Evolutionary conservation across 2,329 filamentous ascomycete species (phyloP).

Genomic region (Niveomyces coronatus): DNA sequence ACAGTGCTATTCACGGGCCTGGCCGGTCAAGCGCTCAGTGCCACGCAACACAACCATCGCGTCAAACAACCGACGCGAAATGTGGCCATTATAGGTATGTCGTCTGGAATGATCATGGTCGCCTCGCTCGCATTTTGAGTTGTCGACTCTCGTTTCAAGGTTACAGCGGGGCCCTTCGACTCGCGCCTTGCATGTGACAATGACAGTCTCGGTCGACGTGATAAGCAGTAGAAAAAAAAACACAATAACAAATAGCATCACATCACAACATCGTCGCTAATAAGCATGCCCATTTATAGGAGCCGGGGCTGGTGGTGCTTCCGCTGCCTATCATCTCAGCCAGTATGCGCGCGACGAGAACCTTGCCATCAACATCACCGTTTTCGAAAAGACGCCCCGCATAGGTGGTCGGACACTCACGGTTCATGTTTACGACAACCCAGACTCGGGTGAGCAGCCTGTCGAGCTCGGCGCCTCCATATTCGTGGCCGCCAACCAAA

Average conservation of each 20-base stretch:
- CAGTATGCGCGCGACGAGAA: conserved; percentile 55
- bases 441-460: conserved; percentile 40
- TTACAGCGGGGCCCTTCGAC: too few relatives aligned
- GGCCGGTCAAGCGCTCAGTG: conserved; percentile 11
- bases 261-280: background rate
- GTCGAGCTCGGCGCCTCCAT: conserved; percentile 88
- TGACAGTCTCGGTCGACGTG: background rate
- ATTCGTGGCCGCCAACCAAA: conserved; percentile 77
- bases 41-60: conserved; percentile 1
- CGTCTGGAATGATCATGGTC: too few relatives aligned
- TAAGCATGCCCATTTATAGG: conserved; percentile 38
- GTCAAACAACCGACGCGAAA: conserved; percentile 18
- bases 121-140: too few relatives aligned
- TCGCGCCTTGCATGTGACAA: conserved; percentile 2
- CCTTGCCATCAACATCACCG: conserved; percentile 63
- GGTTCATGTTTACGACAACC: conserved; percentile 62
- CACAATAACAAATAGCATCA: background rate
- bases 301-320: conserved; percentile 80
- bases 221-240: conserved; percentile 1
- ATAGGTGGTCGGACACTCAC: conserved; percentile 84
- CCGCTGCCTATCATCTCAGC: conserved; percentile 71
- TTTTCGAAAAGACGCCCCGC: conserved; percentile 71
- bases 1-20: too few relatives aligned
- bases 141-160: too few relatives aligned
- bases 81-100: conserved; percentile 28